Evolutionary conservation across 257 asterid genomes (phyloP).

Genomic region (Nicotiana attenuata): DNA sequence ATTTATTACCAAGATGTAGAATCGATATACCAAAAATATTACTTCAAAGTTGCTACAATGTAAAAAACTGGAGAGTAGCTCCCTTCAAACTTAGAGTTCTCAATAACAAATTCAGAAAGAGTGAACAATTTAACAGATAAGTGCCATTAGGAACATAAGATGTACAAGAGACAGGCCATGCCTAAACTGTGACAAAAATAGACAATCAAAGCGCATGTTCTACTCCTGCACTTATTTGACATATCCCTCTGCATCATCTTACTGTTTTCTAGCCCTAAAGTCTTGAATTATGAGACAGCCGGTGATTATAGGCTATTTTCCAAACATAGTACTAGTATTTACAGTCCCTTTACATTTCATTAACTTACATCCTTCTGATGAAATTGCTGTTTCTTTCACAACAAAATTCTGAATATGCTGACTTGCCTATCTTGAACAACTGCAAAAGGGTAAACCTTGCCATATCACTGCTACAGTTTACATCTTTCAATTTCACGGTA

Average conservation of each 20-base stretch:
- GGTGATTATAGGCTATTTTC: not conserved
- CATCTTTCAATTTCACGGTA: not conserved
- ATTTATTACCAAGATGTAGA: constrained; percentile 4
- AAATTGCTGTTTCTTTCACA: not conserved
- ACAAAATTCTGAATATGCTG: not conserved
- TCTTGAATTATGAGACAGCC: not conserved
- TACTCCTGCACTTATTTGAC: not conserved
- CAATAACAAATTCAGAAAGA: not conserved
- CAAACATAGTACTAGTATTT: not conserved
- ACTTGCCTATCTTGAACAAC: not conserved
- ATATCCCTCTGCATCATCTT: not conserved
- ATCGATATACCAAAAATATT: not conserved
- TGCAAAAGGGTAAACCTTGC: not conserved
- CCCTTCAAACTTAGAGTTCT: not conserved
- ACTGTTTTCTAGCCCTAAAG: not conserved
- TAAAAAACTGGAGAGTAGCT: not conserved
- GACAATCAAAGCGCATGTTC: not conserved
- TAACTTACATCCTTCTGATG: not conserved
- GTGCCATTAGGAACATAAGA: not conserved
- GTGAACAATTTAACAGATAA: not conserved
- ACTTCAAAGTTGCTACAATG: not conserved
- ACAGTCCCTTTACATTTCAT: not conserved
- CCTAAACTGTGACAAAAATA: not conserved
- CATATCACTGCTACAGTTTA: not conserved
- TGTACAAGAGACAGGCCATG: not conserved